phyloP scores from a whole-genome alignment of 2,329 filamentous ascomycete species.

The Juglanconis juglandina region DNA sequence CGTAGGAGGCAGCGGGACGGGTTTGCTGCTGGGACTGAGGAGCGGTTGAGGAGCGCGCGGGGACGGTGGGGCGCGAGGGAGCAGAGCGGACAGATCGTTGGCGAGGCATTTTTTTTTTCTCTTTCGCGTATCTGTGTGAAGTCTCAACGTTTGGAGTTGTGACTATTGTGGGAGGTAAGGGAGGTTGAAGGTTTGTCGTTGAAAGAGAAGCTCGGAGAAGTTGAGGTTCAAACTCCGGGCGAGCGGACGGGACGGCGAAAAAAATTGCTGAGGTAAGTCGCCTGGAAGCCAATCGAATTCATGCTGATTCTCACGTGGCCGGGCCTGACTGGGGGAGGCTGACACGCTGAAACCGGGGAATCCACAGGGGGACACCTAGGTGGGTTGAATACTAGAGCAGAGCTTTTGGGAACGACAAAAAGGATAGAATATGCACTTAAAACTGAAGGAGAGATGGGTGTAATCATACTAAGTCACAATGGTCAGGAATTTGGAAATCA shows the following conservation, averaged over 20 bases:
- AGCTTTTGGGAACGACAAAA: too few species aligned
- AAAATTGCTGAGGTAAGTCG: conserved; percentile 12
- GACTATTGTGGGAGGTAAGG: conserved; percentile 1
- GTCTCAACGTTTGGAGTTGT: conserved; percentile 11
- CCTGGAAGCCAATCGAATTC: conserved; percentile 28
- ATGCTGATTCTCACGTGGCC: conserved; percentile 18
- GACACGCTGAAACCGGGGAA: conserved; percentile 21
- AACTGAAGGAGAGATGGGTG: too few species aligned
- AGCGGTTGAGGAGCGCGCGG: conserved; percentile 50
- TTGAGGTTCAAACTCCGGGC: conserved; percentile 28
- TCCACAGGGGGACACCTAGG: conserved; percentile 11
- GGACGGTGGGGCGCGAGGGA: conserved; percentile 64
- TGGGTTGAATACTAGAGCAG: too few species aligned
- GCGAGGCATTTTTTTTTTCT: conserved; percentile 63
- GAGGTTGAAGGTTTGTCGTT: conserved; percentile 13
- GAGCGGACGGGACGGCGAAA: conserved; percentile 21
- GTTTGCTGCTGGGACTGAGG: conserved; percentile 54
- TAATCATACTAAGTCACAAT: too few species aligned
- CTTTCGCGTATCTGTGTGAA: too few species aligned
- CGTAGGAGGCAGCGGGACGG: conserved; percentile 68
- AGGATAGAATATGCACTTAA: too few species aligned
- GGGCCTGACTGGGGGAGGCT: background rate
- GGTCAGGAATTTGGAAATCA: too few species aligned
- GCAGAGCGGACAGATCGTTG: conserved; percentile 60
- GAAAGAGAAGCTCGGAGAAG: conserved; percentile 20